Conservation (phyloP, 169 alveolate genomes). For the Eimeria zaria region DNA sequence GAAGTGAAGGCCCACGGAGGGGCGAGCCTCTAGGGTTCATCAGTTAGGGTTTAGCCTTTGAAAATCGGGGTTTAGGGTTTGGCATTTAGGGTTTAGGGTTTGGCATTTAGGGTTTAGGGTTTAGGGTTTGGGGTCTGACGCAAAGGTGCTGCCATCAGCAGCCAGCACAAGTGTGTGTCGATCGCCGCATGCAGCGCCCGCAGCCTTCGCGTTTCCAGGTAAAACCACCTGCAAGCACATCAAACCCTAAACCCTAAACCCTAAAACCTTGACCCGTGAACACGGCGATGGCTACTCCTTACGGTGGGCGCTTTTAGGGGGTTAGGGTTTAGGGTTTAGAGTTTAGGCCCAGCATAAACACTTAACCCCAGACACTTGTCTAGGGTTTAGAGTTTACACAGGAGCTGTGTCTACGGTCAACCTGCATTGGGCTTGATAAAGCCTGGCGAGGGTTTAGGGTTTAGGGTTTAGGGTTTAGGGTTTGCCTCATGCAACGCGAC, state of each 20-base stretch:
- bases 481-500: slow-evolving; percentile 32
- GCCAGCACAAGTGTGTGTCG: slow-evolving; percentile 14
- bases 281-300: not conserved
- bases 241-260: not conserved
- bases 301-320: not conserved
- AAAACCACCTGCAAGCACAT: not conserved
- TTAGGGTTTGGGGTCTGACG: slow-evolving; percentile 12
- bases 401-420: not conserved
- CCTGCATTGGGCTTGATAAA: not conserved
- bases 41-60: not conserved
- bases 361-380: too few species aligned
- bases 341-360: too few species aligned
- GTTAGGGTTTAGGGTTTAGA: not conserved
- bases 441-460: not conserved
- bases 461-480: slow-evolving; percentile 18
- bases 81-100: not conserved
- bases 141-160: slow-evolving; percentile 7
- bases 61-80: not conserved
- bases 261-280: not conserved
- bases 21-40: not conserved
- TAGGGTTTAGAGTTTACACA: too few species aligned
- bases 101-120: not conserved
- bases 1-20: not conserved
- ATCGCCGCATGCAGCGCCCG: slow-evolving; percentile 52
- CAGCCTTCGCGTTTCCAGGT: slow-evolving; percentile 17